phyloP scores from a whole-genome alignment of 257 asterid genomes.

The Cruciata laevipes region DNA sequence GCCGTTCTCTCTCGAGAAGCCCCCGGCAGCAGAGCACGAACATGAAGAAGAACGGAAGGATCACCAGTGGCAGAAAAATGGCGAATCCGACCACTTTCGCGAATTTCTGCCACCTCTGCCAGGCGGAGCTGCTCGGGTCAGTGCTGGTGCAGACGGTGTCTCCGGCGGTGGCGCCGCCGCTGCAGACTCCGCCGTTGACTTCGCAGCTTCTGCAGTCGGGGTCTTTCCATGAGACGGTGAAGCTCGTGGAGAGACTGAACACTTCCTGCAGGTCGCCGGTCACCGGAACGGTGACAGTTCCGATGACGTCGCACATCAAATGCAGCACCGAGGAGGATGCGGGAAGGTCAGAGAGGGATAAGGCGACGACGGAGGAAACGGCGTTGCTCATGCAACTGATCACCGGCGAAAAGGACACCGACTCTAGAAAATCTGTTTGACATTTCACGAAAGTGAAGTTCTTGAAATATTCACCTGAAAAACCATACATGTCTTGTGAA shows the following conservation, averaged over 20 bases:
- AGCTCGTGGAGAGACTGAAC: conserved; percentile 21
- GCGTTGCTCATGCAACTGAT: background rate
- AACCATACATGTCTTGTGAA: too few species aligned
- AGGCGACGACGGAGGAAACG: background rate
- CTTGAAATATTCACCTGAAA: conserved; percentile 9
- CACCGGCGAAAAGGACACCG: background rate
- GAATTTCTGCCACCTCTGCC: background rate
- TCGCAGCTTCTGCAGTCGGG: conserved; percentile 31
- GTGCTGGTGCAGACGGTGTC: conserved; percentile 12
- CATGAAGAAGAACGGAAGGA: background rate
- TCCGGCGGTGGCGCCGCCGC: conserved; percentile 1
- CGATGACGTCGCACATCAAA: background rate
- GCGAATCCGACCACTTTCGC: background rate
- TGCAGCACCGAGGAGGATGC: background rate
- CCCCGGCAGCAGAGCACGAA: background rate
- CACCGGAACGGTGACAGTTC: background rate
- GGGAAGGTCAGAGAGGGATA: background rate
- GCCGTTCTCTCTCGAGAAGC: conserved; percentile 2
- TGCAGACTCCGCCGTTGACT: conserved; percentile 20
- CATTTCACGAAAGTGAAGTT: conserved; percentile 56
- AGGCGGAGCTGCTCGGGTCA: background rate
- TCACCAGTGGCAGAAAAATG: background rate
- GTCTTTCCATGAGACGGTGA: conserved; percentile 28
- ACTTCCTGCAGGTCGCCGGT: background rate
- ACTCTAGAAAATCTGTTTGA: conserved; percentile 20